Conservation (phyloP, 495 filamentous ascomycete species). For the Talaromyces thailandensis region DNA sequence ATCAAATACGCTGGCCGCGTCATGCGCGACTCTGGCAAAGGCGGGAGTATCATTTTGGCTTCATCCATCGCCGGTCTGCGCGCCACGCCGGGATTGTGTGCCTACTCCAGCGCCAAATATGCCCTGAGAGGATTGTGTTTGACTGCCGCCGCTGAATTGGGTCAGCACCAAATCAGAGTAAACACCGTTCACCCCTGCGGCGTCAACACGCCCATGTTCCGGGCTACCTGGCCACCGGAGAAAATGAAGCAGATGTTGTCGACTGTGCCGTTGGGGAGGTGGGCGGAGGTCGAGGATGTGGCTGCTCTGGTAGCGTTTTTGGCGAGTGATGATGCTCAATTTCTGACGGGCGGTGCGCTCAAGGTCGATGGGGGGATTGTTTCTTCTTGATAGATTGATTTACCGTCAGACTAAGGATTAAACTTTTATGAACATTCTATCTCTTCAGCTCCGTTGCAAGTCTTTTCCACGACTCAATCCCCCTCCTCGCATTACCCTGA, state of each 20-base stretch:
- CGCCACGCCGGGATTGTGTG: conserved; percentile 12
- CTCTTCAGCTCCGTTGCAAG: conserved; percentile 1
- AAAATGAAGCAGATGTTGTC: conserved; percentile 14
- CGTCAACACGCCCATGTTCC: conserved; percentile 13
- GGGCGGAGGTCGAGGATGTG: conserved; percentile 15
- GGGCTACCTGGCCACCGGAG: conserved; percentile 10
- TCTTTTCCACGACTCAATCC: conserved; percentile 18
- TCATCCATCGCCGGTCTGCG: conserved; percentile 16
- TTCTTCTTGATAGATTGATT: not conserved
- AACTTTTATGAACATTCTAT: not conserved
- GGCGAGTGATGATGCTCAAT: conserved; percentile 11
- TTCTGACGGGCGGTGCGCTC: conserved; percentile 11
- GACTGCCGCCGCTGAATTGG: conserved; percentile 13
- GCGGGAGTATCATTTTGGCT: conserved; percentile 13
- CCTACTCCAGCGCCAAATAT: conserved; percentile 13
- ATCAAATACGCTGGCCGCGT: conserved; percentile 10
- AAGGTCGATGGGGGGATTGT: conserved; percentile 14
- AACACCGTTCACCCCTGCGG: conserved; percentile 15
- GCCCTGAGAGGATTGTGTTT: conserved; percentile 13
- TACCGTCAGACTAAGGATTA: not conserved
- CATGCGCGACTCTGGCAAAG: conserved; percentile 11
- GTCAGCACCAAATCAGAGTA: conserved; percentile 13
- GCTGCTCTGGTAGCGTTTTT: conserved; percentile 12
- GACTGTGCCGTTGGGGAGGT: conserved; percentile 14
- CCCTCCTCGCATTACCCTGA: conserved; percentile 15